A percentile compares a stretch with the other conserved stretches of the same genome.
Evolutionary conservation across 495 filamentous ascomycete genomes (phyloP).

Genomic region (Daldinia decipiens): DNA sequence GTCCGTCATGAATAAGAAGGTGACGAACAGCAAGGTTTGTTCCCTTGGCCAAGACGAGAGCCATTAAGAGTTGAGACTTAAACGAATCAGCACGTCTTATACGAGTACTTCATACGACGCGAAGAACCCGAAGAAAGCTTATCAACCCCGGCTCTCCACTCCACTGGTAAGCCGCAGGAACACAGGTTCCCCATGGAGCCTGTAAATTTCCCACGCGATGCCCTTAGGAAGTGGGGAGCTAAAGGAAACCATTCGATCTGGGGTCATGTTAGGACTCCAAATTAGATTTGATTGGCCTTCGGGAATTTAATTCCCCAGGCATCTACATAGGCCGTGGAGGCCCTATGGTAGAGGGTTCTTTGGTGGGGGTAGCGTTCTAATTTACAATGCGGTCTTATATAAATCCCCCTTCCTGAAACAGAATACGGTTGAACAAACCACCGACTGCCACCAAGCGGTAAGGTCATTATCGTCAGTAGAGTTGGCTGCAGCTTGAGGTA

Average conservation of each 20-base stretch:
- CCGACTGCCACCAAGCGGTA: slow-evolving; percentile 17
- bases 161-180: slow-evolving; percentile 16
- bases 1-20: slow-evolving; percentile 21
- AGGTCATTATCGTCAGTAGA: slow-evolving; percentile 10
- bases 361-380: neutral
- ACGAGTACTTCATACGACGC: neutral
- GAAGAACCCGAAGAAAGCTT: neutral
- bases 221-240: slow-evolving; percentile 9
- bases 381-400: slow-evolving; percentile 32
- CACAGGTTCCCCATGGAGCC: slow-evolving; percentile 32
- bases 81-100: slow-evolving; percentile 23
- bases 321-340: neutral
- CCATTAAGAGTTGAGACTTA: neutral
- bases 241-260: slow-evolving; percentile 13
- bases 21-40: neutral
- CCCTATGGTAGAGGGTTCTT: neutral
- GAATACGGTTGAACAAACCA: slow-evolving; percentile 23
- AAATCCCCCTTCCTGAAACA: slow-evolving; percentile 19
- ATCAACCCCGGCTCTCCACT: slow-evolving; percentile 16
- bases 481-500: neutral
- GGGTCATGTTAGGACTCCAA: slow-evolving; percentile 23
- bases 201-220: slow-evolving; percentile 15
- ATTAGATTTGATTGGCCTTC: slow-evolving; percentile 16
- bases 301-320: slow-evolving; percentile 23
- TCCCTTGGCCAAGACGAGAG: neutral